Evolutionary conservation across 176 grass and related monocot genomes (phyloP).

Genomic region (Hsuehochloa calcarea): DNA sequence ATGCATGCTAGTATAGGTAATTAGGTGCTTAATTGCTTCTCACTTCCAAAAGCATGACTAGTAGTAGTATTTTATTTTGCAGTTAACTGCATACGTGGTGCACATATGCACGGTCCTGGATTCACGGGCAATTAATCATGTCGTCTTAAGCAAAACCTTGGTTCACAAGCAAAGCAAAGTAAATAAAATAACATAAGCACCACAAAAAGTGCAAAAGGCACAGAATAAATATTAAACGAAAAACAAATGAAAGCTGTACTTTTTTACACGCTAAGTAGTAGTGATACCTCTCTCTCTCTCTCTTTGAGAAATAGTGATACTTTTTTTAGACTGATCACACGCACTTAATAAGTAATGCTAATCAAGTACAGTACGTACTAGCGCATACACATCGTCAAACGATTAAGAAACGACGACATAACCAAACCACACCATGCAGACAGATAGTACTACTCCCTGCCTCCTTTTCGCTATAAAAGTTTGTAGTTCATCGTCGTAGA

Average conservation of each 20-base stretch:
- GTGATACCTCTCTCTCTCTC: background rate
- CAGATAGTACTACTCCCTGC: background rate
- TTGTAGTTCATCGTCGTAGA: too few relatives aligned
- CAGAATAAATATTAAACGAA: background rate
- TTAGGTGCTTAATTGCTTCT: background rate
- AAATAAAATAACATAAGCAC: background rate
- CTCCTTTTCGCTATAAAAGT: too few relatives aligned
- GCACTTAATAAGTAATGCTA: background rate
- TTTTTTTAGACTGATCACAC: background rate
- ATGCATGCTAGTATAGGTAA: background rate
- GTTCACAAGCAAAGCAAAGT: slow-evolving; percentile 11
- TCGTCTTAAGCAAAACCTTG: slow-evolving; percentile 2
- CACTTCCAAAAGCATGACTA: background rate
- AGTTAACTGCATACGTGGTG: background rate
- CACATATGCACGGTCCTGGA: background rate
- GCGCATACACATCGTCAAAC: background rate
- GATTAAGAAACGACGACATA: background rate
- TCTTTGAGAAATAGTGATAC: too few relatives aligned
- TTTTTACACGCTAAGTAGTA: background rate
- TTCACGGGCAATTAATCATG: background rate
- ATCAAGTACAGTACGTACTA: background rate
- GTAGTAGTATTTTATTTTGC: background rate
- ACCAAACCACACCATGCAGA: background rate
- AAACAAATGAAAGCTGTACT: background rate
- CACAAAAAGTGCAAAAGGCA: background rate